phyloP scores from a whole-genome alignment of 495 filamentous ascomycete species.

The Penicillium robsamsonii region DNA sequence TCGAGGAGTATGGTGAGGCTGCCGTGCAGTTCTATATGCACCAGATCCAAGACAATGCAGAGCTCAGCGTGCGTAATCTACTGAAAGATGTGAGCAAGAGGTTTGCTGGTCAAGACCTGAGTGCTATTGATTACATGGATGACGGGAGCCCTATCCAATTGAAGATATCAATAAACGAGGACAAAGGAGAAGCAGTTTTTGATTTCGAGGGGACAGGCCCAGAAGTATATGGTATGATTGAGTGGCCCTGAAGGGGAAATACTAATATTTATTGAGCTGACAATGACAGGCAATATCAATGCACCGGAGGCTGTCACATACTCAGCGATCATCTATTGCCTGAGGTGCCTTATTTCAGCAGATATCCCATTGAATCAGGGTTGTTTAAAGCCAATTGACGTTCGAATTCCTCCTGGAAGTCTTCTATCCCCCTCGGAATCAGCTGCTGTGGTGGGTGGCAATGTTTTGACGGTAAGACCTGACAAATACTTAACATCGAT shows the following conservation, averaged over 20 bases:
- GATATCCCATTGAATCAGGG: slow-evolving; percentile 96
- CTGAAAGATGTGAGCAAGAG: slow-evolving; percentile 70
- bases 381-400: slow-evolving; percentile 78
- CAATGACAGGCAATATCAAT: slow-evolving; percentile 70
- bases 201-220: slow-evolving; percentile 83
- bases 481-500: background rate
- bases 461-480: slow-evolving; percentile 64
- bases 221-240: slow-evolving; percentile 68
- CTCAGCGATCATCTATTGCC: slow-evolving; percentile 89
- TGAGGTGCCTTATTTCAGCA: slow-evolving; percentile 81
- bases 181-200: slow-evolving; percentile 83
- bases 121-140: slow-evolving; percentile 91
- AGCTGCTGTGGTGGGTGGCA: slow-evolving; percentile 87
- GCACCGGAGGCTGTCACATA: slow-evolving; percentile 90
- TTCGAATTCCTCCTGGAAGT: slow-evolving; percentile 73
- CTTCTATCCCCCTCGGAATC: slow-evolving; percentile 75
- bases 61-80: slow-evolving; percentile 73
- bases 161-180: slow-evolving; percentile 76
- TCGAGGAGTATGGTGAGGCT: slow-evolving; percentile 85
- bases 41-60: slow-evolving; percentile 88
- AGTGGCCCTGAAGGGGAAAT: background rate
- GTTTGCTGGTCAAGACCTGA: slow-evolving; percentile 70
- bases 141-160: slow-evolving; percentile 86
- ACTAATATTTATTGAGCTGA: slow-evolving; percentile 1
- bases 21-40: slow-evolving; percentile 93